phyloP scores from a whole-genome alignment of 2,329 filamentous ascomycete genomes.

The Aureobasidium leucospermi region DNA sequence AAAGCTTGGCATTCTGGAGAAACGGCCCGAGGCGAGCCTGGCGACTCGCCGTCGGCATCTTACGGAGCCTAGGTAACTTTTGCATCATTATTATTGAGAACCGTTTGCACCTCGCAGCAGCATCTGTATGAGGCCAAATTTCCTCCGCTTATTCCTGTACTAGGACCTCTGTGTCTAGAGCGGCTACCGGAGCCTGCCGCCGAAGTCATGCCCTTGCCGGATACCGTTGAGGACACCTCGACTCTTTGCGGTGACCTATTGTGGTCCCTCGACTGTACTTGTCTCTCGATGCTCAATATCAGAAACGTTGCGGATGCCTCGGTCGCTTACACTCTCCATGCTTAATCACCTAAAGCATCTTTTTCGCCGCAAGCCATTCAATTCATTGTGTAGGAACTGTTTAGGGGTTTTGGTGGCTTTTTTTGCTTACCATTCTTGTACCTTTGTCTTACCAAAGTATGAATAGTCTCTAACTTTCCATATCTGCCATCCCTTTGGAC shows the following conservation, averaged over 20 bases:
- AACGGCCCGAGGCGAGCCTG: not conserved
- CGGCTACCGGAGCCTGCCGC: not conserved
- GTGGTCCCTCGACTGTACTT: not conserved
- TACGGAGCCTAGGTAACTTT: not conserved
- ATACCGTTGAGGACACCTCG: not conserved
- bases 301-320: not conserved
- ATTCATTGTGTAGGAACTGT: not conserved
- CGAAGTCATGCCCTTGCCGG: not conserved
- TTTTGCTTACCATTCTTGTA: not conserved
- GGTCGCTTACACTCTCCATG: not conserved
- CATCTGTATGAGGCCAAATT: not conserved
- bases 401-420: not conserved
- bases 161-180: not conserved
- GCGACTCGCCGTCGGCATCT: not conserved
- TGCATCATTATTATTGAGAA: not conserved
- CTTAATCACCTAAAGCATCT: not conserved
- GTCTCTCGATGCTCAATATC: not conserved
- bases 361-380: not conserved
- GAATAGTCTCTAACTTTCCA: not conserved
- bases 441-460: not conserved
- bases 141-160: not conserved
- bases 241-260: not conserved
- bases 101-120: not conserved
- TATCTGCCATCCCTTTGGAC: not conserved
- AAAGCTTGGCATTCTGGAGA: not conserved